Percentiles rank a stretch among this genome's conserved stretches.
phyloP scores from a whole-genome alignment of 2,329 filamentous ascomycete genomes.

The Lasiodiplodia sp. region DNA sequence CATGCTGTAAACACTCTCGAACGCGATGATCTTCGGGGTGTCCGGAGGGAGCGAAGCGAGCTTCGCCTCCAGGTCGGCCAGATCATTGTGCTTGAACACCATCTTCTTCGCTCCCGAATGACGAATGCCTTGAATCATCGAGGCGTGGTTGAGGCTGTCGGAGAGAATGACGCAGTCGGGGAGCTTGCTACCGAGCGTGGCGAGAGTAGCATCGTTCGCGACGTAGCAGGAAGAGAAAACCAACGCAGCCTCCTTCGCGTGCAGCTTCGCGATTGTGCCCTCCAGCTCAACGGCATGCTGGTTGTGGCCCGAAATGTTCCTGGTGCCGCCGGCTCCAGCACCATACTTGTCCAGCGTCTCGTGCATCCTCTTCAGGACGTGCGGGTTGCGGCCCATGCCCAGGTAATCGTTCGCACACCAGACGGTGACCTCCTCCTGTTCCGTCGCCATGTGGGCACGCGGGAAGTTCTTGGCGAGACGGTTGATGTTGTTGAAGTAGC shows the following conservation, averaged over 20 bases:
- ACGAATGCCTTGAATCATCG: constrained; percentile 99
- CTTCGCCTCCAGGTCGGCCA: constrained; percentile 92
- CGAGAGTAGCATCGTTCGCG: constrained; percentile 95
- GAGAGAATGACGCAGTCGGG: constrained; percentile 98
- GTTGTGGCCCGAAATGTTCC: constrained; percentile 98
- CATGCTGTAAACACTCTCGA: constrained; percentile 99
- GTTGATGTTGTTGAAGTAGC: constrained; percentile 99
- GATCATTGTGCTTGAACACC: constrained; percentile 98
- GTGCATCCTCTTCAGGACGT: constrained; percentile 91
- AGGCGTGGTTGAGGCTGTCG: constrained; percentile 96
- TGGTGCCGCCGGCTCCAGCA: constrained; percentile 90
- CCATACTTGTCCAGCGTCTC: constrained; percentile 93
- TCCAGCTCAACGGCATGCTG: constrained; percentile 89
- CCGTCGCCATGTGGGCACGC: constrained; percentile 84
- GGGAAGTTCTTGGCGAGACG: constrained; percentile 96
- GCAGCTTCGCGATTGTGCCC: constrained; percentile 80
- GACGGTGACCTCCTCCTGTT: constrained; percentile 88
- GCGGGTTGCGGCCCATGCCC: constrained; percentile 91
- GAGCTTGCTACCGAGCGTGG: constrained; percentile 95
- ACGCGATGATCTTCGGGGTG: constrained; percentile 96
- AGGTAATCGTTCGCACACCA: constrained; percentile 99
- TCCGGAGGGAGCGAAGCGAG: constrained; percentile 84
- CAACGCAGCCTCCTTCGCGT: constrained; percentile 88
- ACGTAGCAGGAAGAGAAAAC: constrained; percentile 99
- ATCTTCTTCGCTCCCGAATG: constrained; percentile 97